These are phyloP conservation scores for Lactarius psammicola DNA, from an alignment of 768 basidiomycete species.

Conservation along the genomic window DNA sequence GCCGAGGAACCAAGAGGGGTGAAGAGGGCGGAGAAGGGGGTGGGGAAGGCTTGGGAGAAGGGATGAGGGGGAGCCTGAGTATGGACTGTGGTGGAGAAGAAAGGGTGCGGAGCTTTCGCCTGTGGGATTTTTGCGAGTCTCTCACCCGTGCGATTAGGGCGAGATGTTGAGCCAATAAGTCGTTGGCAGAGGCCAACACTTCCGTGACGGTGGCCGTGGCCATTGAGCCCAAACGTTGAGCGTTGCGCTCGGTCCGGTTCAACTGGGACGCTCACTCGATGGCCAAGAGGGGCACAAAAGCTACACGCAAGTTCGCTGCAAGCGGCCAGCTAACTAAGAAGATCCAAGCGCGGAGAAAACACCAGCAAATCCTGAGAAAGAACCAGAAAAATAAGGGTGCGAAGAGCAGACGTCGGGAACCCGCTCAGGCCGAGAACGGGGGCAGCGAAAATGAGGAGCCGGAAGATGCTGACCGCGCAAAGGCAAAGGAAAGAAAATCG, in stretches of 20 bases:
- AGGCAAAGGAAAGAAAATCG: constrained; percentile 33
- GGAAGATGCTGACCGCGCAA: background rate
- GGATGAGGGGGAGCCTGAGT: constrained; percentile 23
- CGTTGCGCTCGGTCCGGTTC: constrained; percentile 1
- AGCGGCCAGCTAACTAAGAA: constrained; percentile 87
- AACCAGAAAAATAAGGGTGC: constrained; percentile 53
- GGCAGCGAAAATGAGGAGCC: constrained; percentile 32
- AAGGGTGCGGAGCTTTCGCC: constrained; percentile 55
- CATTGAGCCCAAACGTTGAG: background rate
- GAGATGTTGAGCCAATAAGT: constrained; percentile 58
- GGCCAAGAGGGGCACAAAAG: constrained; percentile 68
- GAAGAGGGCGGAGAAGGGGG: constrained; percentile 48
- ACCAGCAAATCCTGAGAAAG: constrained; percentile 73
- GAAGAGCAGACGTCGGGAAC: constrained; percentile 34
- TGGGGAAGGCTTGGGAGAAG: constrained; percentile 49
- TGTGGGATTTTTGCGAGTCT: constrained; percentile 52
- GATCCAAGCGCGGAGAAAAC: constrained; percentile 80
- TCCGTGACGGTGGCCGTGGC: constrained; percentile 37
- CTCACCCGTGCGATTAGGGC: constrained; percentile 58
- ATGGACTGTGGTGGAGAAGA: constrained; percentile 48
- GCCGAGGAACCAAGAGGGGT: constrained; percentile 38
- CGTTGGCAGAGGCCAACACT: constrained; percentile 60
- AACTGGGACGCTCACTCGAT: constrained; percentile 29
- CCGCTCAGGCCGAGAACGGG: constrained; percentile 29
- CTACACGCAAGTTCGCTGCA: constrained; percentile 82